Evolutionary conservation across 805 yeast genomes (phyloP), one percentile per base, ranked within the genome.

Genomic region (Candida boleticola): DNA sequence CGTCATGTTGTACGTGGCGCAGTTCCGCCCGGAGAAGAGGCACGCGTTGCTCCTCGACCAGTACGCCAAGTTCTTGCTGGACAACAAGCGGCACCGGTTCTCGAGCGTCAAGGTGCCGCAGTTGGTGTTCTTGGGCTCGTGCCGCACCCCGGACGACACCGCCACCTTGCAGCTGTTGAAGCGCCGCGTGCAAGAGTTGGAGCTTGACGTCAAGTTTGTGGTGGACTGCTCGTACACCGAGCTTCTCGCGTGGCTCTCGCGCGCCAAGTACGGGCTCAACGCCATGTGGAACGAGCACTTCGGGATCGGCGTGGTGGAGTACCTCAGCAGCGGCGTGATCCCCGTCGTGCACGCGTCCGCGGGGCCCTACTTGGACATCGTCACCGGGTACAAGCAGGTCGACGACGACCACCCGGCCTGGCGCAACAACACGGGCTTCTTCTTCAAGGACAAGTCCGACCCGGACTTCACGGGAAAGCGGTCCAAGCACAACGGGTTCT

Each of bases 261-360:
- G 61, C 11, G 77, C 89, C 2, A 77, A 81, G 20, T 81, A 79
- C 54, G 99, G 99, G 4, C 69, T 93, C 30, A 92, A 93, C 55
- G 89, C 96, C 23, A 93, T 93, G 99, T 93, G 99, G 99, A 93
- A 93, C 64, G 99, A 93, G 68, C 99, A 93, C 67, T 93, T 93
- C 61, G 99, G 99, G 16, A 93, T 93, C 54, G 92, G 96, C 1
- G 92, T 93, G 4, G 99, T 93, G 5, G 99, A 93, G 62, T 88
- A 89, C 58, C 71, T 86, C 66, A 83, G 92, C 1, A 77, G 85
- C 41, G 98, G 97, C 0, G 74, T 85, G 21, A 79, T 93, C 14
- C 97, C 99, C 1, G 66, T 93, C 2, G 93, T 82, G 3, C 98
- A 95, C 63, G 95, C 95, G 3, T 85, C 95, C 40, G 99, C 97